Conservation (phyloP, 495 filamentous ascomycete species). For the Neurospora intermedia region DNA sequence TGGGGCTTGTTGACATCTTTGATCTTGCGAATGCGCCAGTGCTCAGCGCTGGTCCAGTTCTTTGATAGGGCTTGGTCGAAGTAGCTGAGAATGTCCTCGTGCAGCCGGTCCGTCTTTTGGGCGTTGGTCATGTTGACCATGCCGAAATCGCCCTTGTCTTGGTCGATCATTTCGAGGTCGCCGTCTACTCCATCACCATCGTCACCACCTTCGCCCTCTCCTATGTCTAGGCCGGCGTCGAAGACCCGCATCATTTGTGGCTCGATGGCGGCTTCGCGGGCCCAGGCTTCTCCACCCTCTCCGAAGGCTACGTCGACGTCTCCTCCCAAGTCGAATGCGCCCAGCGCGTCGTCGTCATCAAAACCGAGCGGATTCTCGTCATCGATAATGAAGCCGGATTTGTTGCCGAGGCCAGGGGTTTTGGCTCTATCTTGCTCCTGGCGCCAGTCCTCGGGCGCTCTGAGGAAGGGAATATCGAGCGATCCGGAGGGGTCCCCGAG, state of each 20-base stretch:
- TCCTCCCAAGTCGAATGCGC: conserved; percentile 55
- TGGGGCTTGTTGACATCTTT: conserved; percentile 61
- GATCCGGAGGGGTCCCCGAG: conserved; percentile 76
- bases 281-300: conserved; percentile 36
- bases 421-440: conserved; percentile 50
- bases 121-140: conserved; percentile 59
- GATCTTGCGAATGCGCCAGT: conserved; percentile 93
- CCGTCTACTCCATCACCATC: conserved; percentile 53
- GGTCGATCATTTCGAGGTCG: conserved; percentile 32
- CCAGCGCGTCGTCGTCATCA: conserved; percentile 70
- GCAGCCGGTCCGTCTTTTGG: conserved; percentile 48
- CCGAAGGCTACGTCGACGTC: not conserved
- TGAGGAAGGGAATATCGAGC: conserved; percentile 83
- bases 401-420: conserved; percentile 46
- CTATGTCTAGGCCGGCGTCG: conserved; percentile 39
- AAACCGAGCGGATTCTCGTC: conserved; percentile 71
- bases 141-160: conserved; percentile 47
- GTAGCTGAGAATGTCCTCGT: conserved; percentile 91
- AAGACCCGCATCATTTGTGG: conserved; percentile 53
- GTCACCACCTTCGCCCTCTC: conserved; percentile 41
- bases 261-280: conserved; percentile 53
- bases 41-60: conserved; percentile 98
- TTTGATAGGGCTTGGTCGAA: conserved; percentile 92
- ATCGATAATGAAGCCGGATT: conserved; percentile 73
- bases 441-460: conserved; percentile 76